Percentiles rank a stretch among this genome's conserved stretches.
These are phyloP conservation scores for Sambucus nigra DNA, from an alignment of 129 eudicot species.

Conservation along the genomic window DNA sequence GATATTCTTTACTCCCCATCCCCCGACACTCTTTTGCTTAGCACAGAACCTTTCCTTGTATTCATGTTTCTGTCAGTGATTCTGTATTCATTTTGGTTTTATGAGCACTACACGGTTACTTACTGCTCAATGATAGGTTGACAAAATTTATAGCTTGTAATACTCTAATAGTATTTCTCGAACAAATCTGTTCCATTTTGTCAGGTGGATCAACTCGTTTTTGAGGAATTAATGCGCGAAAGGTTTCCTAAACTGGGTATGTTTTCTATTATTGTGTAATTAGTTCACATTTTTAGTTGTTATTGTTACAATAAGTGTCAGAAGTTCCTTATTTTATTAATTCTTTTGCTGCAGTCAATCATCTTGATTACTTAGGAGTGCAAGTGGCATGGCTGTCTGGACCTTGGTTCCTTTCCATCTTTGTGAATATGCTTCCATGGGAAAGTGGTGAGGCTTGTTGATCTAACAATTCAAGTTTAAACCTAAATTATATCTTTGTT, in stretches of 20 bases:
- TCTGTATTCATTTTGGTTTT: constrained; percentile 1
- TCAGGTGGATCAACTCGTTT: constrained; percentile 98
- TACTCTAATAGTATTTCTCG: constrained; percentile 9
- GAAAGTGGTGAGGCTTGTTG: constrained; percentile 74
- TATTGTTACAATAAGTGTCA: background rate
- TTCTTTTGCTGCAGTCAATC: constrained; percentile 52
- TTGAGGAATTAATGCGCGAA: constrained; percentile 93
- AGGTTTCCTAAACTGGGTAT: constrained; percentile 88
- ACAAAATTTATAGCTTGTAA: constrained; percentile 2
- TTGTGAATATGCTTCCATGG: constrained; percentile 96
- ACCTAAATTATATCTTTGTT: background rate
- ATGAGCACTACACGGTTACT: background rate
- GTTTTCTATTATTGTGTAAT: constrained; percentile 11
- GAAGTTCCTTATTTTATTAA: constrained; percentile 11
- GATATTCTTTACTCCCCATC: background rate
- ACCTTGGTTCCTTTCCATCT: constrained; percentile 95
- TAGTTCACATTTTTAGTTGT: constrained; percentile 3
- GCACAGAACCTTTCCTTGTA: background rate
- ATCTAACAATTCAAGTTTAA: background rate
- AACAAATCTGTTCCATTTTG: constrained; percentile 7
- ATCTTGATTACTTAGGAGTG: constrained; percentile 91
- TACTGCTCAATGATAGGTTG: constrained; percentile 1
- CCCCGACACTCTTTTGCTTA: background rate
- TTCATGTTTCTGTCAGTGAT: background rate
- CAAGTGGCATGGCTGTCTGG: constrained; percentile 93